A percentile compares a stretch with the other conserved stretches of the same genome.
Evolutionary conservation across 2,329 filamentous ascomycete species (phyloP).

Genomic region (Aspergillus tamarii): DNA sequence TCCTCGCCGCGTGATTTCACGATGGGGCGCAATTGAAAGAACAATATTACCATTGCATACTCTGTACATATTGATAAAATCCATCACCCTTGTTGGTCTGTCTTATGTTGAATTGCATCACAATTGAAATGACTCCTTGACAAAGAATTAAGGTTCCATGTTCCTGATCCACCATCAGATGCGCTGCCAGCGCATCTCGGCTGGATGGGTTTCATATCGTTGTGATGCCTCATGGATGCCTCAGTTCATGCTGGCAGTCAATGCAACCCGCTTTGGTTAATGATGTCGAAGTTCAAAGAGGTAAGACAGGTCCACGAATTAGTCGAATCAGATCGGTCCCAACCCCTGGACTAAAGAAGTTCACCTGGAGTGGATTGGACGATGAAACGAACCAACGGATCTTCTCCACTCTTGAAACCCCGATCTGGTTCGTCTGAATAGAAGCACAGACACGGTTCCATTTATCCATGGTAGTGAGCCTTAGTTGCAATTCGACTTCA

Average conservation of each 20-base stretch:
- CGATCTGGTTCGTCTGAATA: slow-evolving; percentile 16
- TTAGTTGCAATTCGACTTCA: neutral
- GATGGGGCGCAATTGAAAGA: neutral
- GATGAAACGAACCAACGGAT: slow-evolving; percentile 12
- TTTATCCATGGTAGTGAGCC: neutral
- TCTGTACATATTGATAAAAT: too few species aligned
- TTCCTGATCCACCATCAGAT: neutral
- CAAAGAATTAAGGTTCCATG: neutral
- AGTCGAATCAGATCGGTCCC: neutral
- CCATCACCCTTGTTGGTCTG: neutral
- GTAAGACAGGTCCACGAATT: neutral
- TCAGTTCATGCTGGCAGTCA: neutral
- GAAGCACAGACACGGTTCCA: slow-evolving; percentile 4
- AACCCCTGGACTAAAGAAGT: slow-evolving; percentile 3
- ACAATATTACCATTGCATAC: neutral
- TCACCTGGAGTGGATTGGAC: neutral
- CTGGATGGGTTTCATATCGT: neutral
- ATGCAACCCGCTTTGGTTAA: neutral
- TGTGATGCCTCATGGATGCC: neutral
- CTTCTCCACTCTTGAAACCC: slow-evolving; percentile 10
- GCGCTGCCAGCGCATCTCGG: neutral
- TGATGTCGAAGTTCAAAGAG: neutral
- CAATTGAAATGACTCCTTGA: neutral
- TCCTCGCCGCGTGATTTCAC: neutral
- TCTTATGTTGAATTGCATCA: neutral